A percentile compares a stretch with the other conserved stretches of the same genome.
These are phyloP conservation scores for Actinomortierella ambigua DNA, from an alignment of 371 early-diverging fungal genomes.

Conservation along the genomic window DNA sequence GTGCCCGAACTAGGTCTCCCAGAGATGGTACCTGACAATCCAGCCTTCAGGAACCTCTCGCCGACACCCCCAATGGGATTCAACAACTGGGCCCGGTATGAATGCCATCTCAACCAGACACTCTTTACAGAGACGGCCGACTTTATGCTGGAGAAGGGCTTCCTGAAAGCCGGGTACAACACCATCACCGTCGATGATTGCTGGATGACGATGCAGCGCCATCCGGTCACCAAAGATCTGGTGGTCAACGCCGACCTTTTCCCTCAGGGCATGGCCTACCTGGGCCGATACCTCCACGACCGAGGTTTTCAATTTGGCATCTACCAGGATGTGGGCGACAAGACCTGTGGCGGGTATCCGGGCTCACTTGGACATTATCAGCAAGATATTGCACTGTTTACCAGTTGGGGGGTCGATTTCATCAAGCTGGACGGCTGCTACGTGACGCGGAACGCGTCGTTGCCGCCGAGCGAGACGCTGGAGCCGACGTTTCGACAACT, in stretches of 20 bases:
- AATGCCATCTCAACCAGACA: slow-evolving; percentile 43
- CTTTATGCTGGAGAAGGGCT: slow-evolving; percentile 36
- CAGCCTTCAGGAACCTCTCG: slow-evolving; percentile 8
- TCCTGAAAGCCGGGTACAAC: slow-evolving; percentile 39
- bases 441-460: slow-evolving; percentile 27
- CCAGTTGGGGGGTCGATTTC: slow-evolving; percentile 42
- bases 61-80: slow-evolving; percentile 48
- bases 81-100: slow-evolving; percentile 49
- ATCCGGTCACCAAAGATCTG: slow-evolving; percentile 15
- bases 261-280: slow-evolving; percentile 42
- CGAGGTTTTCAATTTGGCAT: slow-evolving; percentile 51
- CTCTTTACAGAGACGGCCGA: slow-evolving; percentile 46
- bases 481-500: slow-evolving; percentile 41
- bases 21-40: neutral
- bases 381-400: slow-evolving; percentile 40
- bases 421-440: slow-evolving; percentile 48
- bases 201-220: slow-evolving; percentile 43
- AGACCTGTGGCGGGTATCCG: slow-evolving; percentile 54
- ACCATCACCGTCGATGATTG: slow-evolving; percentile 47
- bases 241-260: slow-evolving; percentile 39
- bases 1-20: slow-evolving; percentile 13
- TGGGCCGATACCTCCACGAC: slow-evolving; percentile 40
- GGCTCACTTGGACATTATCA: slow-evolving; percentile 48
- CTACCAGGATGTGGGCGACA: slow-evolving; percentile 53
- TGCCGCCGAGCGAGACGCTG: slow-evolving; percentile 27